phyloP scores from a whole-genome alignment of 2,329 filamentous ascomycete species.

The Fusarium virguliforme region DNA sequence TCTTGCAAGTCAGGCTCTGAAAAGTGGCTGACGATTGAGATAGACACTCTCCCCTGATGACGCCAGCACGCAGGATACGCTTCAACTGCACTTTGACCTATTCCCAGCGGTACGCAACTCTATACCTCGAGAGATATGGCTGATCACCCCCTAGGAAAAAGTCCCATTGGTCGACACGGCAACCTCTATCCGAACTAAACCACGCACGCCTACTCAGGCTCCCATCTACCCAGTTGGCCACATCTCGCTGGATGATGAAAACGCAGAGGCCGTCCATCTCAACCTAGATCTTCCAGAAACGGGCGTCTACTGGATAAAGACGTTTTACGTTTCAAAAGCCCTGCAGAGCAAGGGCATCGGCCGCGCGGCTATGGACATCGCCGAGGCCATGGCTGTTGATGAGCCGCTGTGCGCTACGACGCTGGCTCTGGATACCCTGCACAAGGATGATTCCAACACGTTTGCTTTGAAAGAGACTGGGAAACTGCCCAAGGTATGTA shows the following conservation, averaged over 20 bases:
- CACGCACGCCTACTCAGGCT: constrained; percentile 32
- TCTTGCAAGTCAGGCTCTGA: background rate
- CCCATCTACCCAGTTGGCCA: constrained; percentile 46
- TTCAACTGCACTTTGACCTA: constrained; percentile 34
- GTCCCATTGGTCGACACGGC: constrained; percentile 38
- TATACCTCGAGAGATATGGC: rapidly evolving
- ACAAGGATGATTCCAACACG: constrained; percentile 44
- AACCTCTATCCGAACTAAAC: constrained; percentile 28
- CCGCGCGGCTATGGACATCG: constrained; percentile 51
- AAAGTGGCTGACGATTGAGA: background rate
- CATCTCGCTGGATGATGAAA: constrained; percentile 46
- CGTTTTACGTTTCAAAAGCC: constrained; percentile 48
- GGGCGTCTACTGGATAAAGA: constrained; percentile 53
- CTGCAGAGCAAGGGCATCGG: constrained; percentile 51
- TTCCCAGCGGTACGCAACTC: constrained; percentile 28
- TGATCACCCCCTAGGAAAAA: constrained; percentile 30
- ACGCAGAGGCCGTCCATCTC: constrained; percentile 32
- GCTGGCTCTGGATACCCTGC: constrained; percentile 50
- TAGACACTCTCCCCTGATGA: constrained; percentile 36
- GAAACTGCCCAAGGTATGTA: constrained; percentile 26
- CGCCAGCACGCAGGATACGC: constrained; percentile 5
- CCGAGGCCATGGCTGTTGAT: constrained; percentile 49
- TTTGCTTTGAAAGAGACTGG: constrained; percentile 16
- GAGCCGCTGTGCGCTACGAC: constrained; percentile 48
- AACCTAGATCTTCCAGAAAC: constrained; percentile 40